phyloP scores from a whole-genome alignment of 2,329 filamentous ascomycete species.

The Beauveria brongniartii region DNA sequence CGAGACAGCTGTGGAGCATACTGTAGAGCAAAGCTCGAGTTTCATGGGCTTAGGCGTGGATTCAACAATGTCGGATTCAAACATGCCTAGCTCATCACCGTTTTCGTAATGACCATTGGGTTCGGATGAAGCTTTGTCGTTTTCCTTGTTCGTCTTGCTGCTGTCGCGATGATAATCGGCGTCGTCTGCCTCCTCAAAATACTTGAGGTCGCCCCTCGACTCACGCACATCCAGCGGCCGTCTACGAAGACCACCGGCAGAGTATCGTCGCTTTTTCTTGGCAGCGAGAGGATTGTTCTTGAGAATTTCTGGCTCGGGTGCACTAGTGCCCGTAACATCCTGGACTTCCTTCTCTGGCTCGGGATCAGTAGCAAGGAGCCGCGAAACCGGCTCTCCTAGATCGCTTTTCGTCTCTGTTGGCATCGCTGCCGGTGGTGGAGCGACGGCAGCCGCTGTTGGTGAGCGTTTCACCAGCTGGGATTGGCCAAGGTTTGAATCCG shows the following conservation, averaged over 20 bases:
- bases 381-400: conserved; percentile 19
- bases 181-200: conserved; percentile 83
- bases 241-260: conserved; percentile 71
- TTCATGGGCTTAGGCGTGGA: not conserved
- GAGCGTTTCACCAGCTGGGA: not conserved
- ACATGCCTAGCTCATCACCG: conserved; percentile 40
- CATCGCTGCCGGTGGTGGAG: not conserved
- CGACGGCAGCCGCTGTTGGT: not conserved
- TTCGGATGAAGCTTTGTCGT: not conserved
- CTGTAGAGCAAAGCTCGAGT: conserved; percentile 22
- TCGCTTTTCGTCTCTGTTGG: conserved; percentile 26
- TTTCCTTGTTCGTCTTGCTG: not conserved
- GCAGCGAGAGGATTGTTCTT: conserved; percentile 30
- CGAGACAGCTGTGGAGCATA: conserved; percentile 24
- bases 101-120: conserved; percentile 35
- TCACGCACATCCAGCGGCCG: conserved; percentile 66
- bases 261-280: conserved; percentile 66
- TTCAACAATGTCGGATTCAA: conserved; percentile 7
- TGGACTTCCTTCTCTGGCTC: conserved; percentile 34
- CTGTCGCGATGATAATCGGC: conserved; percentile 43
- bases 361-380: conserved; percentile 22
- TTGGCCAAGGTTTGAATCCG: conserved; percentile 32
- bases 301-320: conserved; percentile 52
- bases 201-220: conserved; percentile 71
- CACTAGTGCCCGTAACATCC: conserved; percentile 56